Evolutionary conservation across 2,329 filamentous ascomycete species (phyloP).

Genomic region (Epichloe gansuensis): DNA sequence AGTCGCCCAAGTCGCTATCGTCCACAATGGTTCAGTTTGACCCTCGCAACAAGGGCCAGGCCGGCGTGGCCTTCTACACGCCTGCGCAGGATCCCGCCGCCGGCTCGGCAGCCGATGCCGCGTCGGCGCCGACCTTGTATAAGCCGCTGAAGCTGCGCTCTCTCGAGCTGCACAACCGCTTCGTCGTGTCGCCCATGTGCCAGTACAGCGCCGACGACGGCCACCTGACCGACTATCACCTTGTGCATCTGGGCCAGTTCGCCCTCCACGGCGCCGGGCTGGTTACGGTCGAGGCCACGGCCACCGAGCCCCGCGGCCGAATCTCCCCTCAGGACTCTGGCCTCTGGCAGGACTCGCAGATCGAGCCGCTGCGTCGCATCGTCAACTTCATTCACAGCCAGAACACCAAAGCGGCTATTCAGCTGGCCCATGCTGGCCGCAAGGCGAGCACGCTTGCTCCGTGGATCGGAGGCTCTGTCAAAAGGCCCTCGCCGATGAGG

Average conservation of each 20-base stretch:
- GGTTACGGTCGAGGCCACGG: slow-evolving; percentile 65
- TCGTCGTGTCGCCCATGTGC: not conserved
- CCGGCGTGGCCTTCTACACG: slow-evolving; percentile 39
- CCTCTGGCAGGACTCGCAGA: slow-evolving; percentile 76
- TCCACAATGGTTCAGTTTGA: slow-evolving; percentile 5
- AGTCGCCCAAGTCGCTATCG: too few relatives aligned
- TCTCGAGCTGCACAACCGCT: not conserved
- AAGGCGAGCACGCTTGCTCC: slow-evolving; percentile 50
- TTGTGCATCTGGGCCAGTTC: slow-evolving; percentile 72
- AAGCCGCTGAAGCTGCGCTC: not conserved
- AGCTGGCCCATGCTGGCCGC: slow-evolving; percentile 70
- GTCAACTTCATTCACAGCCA: slow-evolving; percentile 74
- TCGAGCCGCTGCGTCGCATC: slow-evolving; percentile 56
- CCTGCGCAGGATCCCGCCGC: slow-evolving; percentile 39
- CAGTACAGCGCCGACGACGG: slow-evolving; percentile 2
- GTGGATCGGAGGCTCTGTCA: slow-evolving; percentile 39
- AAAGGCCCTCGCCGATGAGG: slow-evolving; percentile 38
- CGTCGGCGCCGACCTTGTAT: not conserved
- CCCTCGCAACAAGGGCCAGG: slow-evolving; percentile 26
- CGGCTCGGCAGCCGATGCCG: slow-evolving; percentile 12
- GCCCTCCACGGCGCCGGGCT: slow-evolving; percentile 63
- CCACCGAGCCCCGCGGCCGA: slow-evolving; percentile 62
- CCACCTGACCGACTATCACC: slow-evolving; percentile 31
- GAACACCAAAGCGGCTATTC: slow-evolving; percentile 62
- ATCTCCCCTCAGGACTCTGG: slow-evolving; percentile 73